Evolutionary conservation across 345 rosid species (phyloP).

Genomic region (Eucalyptus caleyi): DNA sequence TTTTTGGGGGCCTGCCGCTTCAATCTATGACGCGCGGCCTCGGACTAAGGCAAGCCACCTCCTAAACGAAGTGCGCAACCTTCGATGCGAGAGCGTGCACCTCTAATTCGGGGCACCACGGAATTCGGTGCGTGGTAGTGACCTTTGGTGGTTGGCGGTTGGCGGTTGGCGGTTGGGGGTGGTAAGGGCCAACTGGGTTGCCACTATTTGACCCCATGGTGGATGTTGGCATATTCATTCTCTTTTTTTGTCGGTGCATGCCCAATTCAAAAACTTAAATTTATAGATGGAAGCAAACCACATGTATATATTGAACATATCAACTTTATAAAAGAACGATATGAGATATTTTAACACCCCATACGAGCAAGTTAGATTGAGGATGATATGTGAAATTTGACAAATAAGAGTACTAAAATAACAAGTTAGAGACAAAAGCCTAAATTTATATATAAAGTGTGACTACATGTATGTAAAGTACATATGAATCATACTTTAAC

Average conservation of each 20-base stretch:
- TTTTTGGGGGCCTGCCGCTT: background rate
- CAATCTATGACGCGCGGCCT: background rate
- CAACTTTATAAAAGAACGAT: rapidly evolving
- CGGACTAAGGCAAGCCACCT: background rate
- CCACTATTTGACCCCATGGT: background rate
- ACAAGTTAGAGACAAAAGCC: background rate
- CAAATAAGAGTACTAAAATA: background rate
- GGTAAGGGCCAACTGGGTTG: background rate
- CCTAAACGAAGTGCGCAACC: background rate
- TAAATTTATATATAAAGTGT: background rate
- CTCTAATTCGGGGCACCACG: background rate
- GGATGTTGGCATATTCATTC: background rate
- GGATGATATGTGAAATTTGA: background rate
- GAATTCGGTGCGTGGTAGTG: background rate
- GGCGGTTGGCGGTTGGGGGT: background rate
- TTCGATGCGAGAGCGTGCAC: background rate
- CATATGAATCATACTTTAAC: background rate
- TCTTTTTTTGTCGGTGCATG: rapidly evolving
- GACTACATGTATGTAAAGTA: background rate
- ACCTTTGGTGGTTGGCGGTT: background rate
- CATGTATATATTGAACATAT: background rate
- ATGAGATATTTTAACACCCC: background rate
- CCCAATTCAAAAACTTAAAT: background rate
- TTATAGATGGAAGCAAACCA: rapidly evolving
- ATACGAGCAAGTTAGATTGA: rapidly evolving